phyloP scores from a whole-genome alignment of 257 asterid genomes.

The Solanum etuberosum region DNA sequence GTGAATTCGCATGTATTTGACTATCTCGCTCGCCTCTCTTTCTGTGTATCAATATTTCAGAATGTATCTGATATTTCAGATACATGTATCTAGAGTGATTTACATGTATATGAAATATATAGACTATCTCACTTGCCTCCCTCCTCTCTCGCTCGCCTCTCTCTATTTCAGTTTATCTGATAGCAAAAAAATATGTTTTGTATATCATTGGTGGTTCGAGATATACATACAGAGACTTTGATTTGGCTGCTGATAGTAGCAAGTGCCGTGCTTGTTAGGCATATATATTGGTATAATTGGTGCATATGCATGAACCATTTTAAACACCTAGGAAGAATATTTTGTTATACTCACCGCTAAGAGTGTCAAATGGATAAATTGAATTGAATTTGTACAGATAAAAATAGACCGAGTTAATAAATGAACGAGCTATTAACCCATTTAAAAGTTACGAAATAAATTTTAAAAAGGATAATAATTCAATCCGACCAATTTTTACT shows the following conservation, averaged over 20 bases:
- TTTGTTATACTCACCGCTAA: background rate
- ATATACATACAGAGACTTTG: background rate
- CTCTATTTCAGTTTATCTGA: background rate
- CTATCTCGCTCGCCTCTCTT: no score
- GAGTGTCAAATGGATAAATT: fast-evolving
- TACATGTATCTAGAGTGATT: no score
- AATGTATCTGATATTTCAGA: background rate
- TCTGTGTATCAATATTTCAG: no score
- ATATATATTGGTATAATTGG: background rate
- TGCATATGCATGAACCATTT: background rate
- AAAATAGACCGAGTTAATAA: background rate
- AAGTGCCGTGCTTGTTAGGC: background rate
- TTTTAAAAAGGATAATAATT: fast-evolving
- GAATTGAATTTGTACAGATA: fast-evolving
- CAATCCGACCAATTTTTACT: background rate
- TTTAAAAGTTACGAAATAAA: background rate
- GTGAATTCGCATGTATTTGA: no score
- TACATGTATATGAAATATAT: background rate
- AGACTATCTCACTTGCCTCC: background rate
- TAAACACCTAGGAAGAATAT: background rate
- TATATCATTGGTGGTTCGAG: background rate
- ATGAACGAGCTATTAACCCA: fast-evolving
- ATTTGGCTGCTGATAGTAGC: background rate
- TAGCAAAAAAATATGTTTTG: background rate
- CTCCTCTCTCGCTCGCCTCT: no score